Evolutionary conservation across 352 stramenopile species (phyloP).

Genomic region (Phytophthora sp.): DNA sequence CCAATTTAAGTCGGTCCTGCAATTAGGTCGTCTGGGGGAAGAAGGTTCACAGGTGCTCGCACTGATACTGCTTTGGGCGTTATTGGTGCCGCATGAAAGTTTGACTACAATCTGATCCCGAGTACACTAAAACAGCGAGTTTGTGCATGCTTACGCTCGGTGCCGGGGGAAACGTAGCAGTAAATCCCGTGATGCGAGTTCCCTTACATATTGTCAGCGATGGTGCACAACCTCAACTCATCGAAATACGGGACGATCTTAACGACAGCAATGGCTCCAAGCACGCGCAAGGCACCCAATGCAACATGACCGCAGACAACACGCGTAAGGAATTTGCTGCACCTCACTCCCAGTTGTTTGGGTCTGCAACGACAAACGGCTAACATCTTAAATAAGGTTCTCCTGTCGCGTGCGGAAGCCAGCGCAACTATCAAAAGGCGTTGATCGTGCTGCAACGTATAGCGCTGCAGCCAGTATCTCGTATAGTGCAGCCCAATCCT

Average conservation of each 20-base stretch:
- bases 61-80: slow-evolving; percentile 1
- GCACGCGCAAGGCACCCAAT: not conserved
- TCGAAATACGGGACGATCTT: too few species aligned
- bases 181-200: too few species aligned
- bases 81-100: not conserved
- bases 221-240: too few species aligned
- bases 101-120: not conserved
- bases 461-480: not conserved
- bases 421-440: not conserved
- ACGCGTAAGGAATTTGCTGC: too few species aligned
- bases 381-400: not conserved
- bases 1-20: too few species aligned
- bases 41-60: not conserved
- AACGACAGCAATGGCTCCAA: too few species aligned
- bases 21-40: not conserved
- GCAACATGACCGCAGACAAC: too few species aligned
- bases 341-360: not conserved
- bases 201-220: too few species aligned
- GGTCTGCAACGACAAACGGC: not conserved
- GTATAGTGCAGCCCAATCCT: not conserved
- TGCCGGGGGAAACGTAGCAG: too few species aligned
- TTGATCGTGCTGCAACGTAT: not conserved
- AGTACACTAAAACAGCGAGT: not conserved
- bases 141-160: too few species aligned
- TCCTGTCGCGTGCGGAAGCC: not conserved